Evolutionary conservation across 2,329 filamentous ascomycete species (phyloP).

Genomic region (Colletotrichum sp.): DNA sequence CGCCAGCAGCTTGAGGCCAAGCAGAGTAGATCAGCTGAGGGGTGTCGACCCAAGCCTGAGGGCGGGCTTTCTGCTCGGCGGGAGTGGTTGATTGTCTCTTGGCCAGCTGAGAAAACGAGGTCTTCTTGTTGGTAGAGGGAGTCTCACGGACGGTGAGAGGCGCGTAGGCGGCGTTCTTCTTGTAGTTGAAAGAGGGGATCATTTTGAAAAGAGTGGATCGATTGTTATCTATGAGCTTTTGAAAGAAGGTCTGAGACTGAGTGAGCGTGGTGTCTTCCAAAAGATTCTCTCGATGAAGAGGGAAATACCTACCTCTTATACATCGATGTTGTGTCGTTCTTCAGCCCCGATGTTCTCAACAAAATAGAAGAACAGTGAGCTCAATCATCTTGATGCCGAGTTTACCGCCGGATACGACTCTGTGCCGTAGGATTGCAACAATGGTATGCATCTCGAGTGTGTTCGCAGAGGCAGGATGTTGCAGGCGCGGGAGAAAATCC

Average conservation of each 20-base stretch:
- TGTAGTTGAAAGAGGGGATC: background rate
- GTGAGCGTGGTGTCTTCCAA: background rate
- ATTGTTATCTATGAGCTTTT: background rate
- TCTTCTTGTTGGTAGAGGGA: background rate
- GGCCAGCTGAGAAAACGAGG: background rate
- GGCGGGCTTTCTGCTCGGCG: background rate
- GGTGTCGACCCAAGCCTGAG: conserved; percentile 2
- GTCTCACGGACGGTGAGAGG: background rate
- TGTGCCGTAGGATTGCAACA: background rate
- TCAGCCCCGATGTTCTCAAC: background rate
- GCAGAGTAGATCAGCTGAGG: background rate
- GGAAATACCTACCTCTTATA: background rate
- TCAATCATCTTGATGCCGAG: background rate
- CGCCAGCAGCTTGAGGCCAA: background rate
- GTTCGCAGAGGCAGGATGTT: background rate
- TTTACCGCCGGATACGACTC: background rate
- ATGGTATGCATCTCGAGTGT: background rate
- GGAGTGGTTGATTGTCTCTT: background rate
- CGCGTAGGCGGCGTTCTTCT: background rate
- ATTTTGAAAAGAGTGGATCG: background rate
- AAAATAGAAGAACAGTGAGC: background rate
- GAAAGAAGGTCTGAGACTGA: background rate
- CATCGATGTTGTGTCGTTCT: background rate
- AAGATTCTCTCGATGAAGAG: background rate
- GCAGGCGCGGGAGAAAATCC: background rate